Evolutionary conservation across 2,329 filamentous ascomycete species (phyloP).

Genomic region (Xylariaceae sp.): DNA sequence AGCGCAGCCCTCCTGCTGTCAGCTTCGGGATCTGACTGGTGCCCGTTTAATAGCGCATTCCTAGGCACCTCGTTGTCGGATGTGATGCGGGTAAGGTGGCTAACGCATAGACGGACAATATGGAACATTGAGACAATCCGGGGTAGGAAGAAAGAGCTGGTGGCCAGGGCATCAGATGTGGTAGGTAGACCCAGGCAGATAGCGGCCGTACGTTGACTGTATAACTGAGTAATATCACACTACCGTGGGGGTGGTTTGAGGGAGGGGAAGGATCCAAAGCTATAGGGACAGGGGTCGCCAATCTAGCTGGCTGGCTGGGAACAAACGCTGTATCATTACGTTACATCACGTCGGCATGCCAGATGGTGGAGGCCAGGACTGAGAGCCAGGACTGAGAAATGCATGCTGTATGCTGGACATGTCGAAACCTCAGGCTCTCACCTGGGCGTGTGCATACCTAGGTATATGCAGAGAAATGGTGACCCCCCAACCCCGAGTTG

Average conservation of each 20-base stretch:
- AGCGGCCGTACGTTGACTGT: conserved; percentile 1
- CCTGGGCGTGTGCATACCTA: conserved; percentile 3
- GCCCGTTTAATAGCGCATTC: conserved; percentile 19
- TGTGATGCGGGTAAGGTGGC: conserved; percentile 2
- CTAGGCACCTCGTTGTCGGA: conserved; percentile 3
- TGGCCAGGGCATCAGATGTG: neutral
- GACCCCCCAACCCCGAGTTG: neutral
- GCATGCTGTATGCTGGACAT: conserved; percentile 1
- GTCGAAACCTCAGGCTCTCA: conserved; percentile 17
- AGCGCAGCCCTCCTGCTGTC: conserved; percentile 4
- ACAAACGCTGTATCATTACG: neutral
- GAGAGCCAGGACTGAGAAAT: neutral
- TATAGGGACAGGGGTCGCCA: conserved; percentile 6
- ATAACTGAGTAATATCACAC: conserved; percentile 6
- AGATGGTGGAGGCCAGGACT: neutral
- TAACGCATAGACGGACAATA: conserved; percentile 5
- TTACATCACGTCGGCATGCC: neutral
- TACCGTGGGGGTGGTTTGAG: conserved; percentile 9
- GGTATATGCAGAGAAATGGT: conserved; percentile 4
- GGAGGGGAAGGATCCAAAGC: conserved; percentile 14
- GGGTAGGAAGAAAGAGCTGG: neutral
- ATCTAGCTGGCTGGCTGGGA: neutral
- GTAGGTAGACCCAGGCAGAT: neutral
- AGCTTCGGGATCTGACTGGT: conserved; percentile 7
- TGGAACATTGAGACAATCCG: conserved; percentile 7